phyloP scores from a whole-genome alignment of 495 filamentous ascomycete species.

The Daldinia grandis region DNA sequence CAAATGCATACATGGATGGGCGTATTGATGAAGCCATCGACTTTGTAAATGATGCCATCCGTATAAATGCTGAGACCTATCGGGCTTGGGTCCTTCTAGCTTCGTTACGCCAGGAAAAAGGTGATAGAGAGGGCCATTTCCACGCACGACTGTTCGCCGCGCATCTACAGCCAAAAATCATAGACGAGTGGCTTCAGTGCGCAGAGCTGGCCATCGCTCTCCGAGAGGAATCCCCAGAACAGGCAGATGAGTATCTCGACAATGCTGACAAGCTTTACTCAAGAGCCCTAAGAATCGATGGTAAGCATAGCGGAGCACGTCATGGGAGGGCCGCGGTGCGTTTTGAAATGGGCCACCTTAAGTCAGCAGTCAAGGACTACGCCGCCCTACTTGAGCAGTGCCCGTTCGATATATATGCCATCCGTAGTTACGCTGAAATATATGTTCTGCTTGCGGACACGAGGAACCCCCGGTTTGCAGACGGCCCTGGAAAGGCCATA shows the following conservation, averaged over 20 bases:
- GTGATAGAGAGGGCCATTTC: slow-evolving; percentile 71
- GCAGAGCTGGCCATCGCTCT: slow-evolving; percentile 68
- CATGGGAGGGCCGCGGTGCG: slow-evolving; percentile 67
- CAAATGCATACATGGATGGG: slow-evolving; percentile 71
- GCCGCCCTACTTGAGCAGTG: slow-evolving; percentile 35
- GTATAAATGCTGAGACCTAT: slow-evolving; percentile 84
- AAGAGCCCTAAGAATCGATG: slow-evolving; percentile 70
- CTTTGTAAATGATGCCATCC: slow-evolving; percentile 72
- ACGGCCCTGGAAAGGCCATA: slow-evolving; percentile 59
- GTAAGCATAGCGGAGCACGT: slow-evolving; percentile 64
- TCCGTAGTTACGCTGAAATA: slow-evolving; percentile 40
- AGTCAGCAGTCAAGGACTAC: slow-evolving; percentile 41
- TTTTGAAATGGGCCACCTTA: slow-evolving; percentile 60
- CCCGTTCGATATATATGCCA: slow-evolving; percentile 39
- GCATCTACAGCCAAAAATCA: slow-evolving; percentile 73
- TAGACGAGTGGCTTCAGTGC: slow-evolving; percentile 71
- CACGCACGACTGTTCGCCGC: slow-evolving; percentile 75
- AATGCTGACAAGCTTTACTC: slow-evolving; percentile 74
- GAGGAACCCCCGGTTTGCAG: slow-evolving; percentile 23
- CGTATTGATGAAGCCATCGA: slow-evolving; percentile 71
- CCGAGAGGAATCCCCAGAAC: slow-evolving; percentile 63
- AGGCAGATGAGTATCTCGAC: slow-evolving; percentile 57
- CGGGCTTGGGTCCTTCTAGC: slow-evolving; percentile 79
- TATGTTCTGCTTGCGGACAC: slow-evolving; percentile 40
- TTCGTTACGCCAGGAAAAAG: slow-evolving; percentile 73